These are phyloP conservation scores for Saccharum spontaneum DNA, from an alignment of 176 grass and related monocot genomes.

Conservation along the genomic window DNA sequence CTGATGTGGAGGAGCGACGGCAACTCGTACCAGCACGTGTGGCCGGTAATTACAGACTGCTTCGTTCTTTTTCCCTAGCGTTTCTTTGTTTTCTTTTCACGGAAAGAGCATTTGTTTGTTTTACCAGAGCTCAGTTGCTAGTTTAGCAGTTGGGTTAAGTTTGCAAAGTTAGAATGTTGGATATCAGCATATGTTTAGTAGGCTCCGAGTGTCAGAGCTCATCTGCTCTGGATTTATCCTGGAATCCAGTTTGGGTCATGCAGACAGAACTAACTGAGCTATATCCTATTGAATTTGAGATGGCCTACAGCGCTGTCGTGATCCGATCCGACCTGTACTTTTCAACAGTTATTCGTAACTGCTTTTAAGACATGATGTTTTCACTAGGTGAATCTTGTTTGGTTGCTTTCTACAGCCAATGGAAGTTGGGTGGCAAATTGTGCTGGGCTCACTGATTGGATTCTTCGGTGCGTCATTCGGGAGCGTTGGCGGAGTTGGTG, in stretches of 20 bases:
- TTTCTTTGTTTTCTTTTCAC: neutral
- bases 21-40: constrained; percentile 68
- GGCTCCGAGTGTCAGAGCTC: neutral
- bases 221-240: neutral
- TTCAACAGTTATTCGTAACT: neutral
- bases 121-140: neutral
- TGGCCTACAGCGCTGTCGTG: neutral
- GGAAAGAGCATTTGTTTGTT: neutral
- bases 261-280: constrained; percentile 19
- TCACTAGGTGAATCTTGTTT: constrained; percentile 14
- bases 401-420: constrained; percentile 37
- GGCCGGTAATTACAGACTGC: constrained; percentile 54
- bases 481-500: constrained; percentile 74
- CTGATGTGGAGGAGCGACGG: constrained; percentile 52
- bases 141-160: neutral
- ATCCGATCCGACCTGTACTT: neutral
- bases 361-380: neutral
- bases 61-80: neutral
- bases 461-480: constrained; percentile 77
- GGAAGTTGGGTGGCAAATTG: constrained; percentile 69
- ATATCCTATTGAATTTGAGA: neutral
- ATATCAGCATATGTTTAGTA: neutral
- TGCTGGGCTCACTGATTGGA: constrained; percentile 56
- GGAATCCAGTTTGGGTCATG: constrained; percentile 1
- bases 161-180: neutral